Evolutionary conservation across 768 basidiomycete species (phyloP).

Genomic region (Russula abietina): DNA sequence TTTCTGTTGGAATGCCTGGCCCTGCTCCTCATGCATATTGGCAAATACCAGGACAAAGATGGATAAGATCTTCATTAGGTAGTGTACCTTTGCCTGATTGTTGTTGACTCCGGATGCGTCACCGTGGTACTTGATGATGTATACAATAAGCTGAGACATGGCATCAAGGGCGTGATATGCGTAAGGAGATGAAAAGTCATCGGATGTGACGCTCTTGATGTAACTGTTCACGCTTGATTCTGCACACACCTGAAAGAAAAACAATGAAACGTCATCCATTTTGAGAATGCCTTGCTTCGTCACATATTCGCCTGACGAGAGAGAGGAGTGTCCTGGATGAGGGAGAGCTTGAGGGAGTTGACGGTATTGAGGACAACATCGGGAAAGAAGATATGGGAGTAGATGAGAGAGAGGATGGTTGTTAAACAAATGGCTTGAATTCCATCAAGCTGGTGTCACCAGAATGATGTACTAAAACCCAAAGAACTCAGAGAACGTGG

Average conservation of each 20-base stretch:
- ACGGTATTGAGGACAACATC: constrained; percentile 33
- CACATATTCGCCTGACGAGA: no score
- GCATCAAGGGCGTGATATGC: constrained; percentile 94
- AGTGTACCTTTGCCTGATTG: constrained; percentile 93
- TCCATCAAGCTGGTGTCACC: constrained; percentile 54
- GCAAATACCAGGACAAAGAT: constrained; percentile 96
- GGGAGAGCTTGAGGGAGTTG: constrained; percentile 28
- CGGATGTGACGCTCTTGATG: constrained; percentile 62
- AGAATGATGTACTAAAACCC: constrained; percentile 41
- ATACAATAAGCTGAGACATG: constrained; percentile 88
- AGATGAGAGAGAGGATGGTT: not conserved
- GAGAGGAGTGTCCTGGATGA: constrained; percentile 12
- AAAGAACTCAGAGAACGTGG: constrained; percentile 39
- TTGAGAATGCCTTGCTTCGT: constrained; percentile 96
- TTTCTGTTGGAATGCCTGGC: constrained; percentile 86
- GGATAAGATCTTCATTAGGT: constrained; percentile 93
- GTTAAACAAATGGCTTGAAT: constrained; percentile 30
- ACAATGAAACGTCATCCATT: constrained; percentile 91
- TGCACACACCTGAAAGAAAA: constrained; percentile 97
- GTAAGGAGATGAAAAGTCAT: constrained; percentile 62
- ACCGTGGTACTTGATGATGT: constrained; percentile 99
- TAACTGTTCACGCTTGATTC: constrained; percentile 91
- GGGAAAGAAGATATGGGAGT: constrained; percentile 28
- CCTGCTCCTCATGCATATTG: constrained; percentile 92
- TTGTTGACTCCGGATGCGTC: constrained; percentile 90